These are phyloP conservation scores for Abelmoschus esculentus DNA, from an alignment of 345 rosid genomes.

Conservation along the genomic window DNA sequence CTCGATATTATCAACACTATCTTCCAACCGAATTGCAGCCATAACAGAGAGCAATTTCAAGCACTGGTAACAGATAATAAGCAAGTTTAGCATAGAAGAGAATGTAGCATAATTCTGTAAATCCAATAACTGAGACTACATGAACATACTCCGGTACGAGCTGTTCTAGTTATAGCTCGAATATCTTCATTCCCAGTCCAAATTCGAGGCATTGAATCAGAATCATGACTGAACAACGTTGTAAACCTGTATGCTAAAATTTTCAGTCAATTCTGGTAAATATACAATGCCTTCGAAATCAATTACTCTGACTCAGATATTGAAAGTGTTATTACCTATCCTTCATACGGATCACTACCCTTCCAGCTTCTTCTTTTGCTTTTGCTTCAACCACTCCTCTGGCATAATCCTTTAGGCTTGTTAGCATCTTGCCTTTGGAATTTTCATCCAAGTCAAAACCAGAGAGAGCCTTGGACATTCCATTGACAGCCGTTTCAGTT, in stretches of 20 bases:
- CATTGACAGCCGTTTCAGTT: constrained; percentile 61
- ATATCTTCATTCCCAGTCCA: constrained; percentile 99
- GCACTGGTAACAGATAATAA: constrained; percentile 43
- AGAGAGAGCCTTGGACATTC: constrained; percentile 54
- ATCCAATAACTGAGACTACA: neutral
- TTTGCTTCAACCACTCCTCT: constrained; percentile 75
- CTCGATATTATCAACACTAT: constrained; percentile 65
- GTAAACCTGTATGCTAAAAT: constrained; percentile 56
- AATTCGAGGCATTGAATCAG: constrained; percentile 96
- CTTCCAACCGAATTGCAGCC: constrained; percentile 76
- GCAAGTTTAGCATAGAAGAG: constrained; percentile 14
- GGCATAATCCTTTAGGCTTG: constrained; percentile 49
- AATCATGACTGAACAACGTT: constrained; percentile 77
- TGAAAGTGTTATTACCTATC: constrained; percentile 50
- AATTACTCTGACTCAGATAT: constrained; percentile 10
- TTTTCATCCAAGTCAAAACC: constrained; percentile 77
- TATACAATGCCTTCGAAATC: constrained; percentile 7
- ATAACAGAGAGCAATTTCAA: constrained; percentile 82
- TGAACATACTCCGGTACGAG: constrained; percentile 73
- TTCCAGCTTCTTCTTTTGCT: constrained; percentile 87
- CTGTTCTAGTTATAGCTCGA: constrained; percentile 81
- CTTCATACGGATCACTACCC: constrained; percentile 83
- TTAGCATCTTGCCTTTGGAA: constrained; percentile 53
- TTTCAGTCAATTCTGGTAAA: constrained; percentile 14
- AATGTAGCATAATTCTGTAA: neutral